Percentiles rank a stretch among this genome's conserved stretches.
These are phyloP conservation scores for Scenedesmus sp. DNA, from an alignment of 163 green algal genomes.

Conservation along the genomic window DNA sequence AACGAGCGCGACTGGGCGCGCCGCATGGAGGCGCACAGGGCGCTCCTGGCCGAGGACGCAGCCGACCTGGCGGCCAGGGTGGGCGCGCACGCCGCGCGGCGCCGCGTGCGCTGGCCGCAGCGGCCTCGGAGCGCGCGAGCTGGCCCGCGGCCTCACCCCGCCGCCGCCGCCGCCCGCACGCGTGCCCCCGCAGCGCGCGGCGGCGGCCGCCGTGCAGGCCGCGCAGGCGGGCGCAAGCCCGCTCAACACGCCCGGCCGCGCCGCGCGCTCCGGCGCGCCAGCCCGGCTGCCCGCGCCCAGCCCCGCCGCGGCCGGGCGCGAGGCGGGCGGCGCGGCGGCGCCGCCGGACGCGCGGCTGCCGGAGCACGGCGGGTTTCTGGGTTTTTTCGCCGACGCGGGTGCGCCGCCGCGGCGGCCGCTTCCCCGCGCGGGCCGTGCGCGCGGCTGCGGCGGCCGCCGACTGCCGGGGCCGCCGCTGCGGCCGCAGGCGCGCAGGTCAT, in stretches of 20 bases:
- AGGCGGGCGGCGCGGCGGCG: not conserved
- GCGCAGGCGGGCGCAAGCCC: not conserved
- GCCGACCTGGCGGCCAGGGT: slow-evolving; percentile 47
- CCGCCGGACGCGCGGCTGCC: slow-evolving; percentile 46
- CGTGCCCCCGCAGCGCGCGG: not conserved
- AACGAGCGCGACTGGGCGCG: slow-evolving; percentile 51
- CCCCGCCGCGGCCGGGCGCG: not conserved
- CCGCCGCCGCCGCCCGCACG: too few relatives aligned
- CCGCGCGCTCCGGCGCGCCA: not conserved
- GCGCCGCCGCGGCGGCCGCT: not conserved
- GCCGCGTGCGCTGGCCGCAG: too few relatives aligned
- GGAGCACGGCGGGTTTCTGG: slow-evolving; percentile 51
- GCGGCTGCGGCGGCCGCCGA: not conserved
- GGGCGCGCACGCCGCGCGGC: too few relatives aligned
- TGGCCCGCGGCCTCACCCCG: too few relatives aligned
- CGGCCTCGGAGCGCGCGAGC: too few relatives aligned
- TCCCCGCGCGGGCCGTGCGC: not conserved
- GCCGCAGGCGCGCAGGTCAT: slow-evolving; percentile 19
- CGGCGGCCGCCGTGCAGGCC: not conserved
- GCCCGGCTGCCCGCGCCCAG: not conserved
- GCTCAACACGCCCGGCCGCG: not conserved
- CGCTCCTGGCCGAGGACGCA: slow-evolving; percentile 48
- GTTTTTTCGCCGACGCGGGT: slow-evolving; percentile 37
- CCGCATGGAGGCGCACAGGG: slow-evolving; percentile 27
- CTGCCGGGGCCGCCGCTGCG: too few relatives aligned